phyloP scores from a whole-genome alignment of 768 basidiomycete genomes.

The Lactarius quietus region DNA sequence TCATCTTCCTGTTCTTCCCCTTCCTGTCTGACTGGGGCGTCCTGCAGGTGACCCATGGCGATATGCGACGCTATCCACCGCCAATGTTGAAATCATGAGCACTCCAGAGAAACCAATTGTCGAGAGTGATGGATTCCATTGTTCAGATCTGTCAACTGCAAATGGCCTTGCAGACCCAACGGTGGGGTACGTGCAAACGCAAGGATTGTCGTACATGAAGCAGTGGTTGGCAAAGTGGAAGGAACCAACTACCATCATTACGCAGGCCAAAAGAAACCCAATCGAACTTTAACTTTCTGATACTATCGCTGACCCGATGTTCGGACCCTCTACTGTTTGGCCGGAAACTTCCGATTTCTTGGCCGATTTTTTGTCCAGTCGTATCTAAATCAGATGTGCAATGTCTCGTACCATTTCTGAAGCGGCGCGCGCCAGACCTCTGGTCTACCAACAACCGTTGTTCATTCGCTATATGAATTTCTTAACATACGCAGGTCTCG shows the following conservation, averaged over 20 bases:
- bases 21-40: neutral
- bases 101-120: conserved; percentile 26
- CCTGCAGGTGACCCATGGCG: neutral
- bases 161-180: conserved; percentile 2
- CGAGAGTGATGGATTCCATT: conserved; percentile 29
- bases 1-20: neutral
- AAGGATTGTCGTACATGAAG: neutral
- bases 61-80: conserved; percentile 25
- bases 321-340: neutral
- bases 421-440: too few species aligned
- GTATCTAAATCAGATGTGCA: neutral
- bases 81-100: conserved; percentile 18
- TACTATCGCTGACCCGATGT: too few species aligned
- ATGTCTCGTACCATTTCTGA: neutral
- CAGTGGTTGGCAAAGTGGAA: neutral
- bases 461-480: too few species aligned
- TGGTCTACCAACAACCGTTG: too few species aligned
- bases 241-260: neutral
- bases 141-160: conserved; percentile 27
- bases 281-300: too few species aligned
- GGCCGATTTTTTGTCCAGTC: neutral
- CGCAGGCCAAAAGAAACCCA: too few species aligned
- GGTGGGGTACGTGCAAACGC: conserved; percentile 2
- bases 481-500: too few species aligned
- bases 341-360: neutral